Percentiles rank a stretch among this genome's conserved stretches.
These are phyloP conservation scores for Pezicula neosporulosa DNA, from an alignment of 2,329 filamentous ascomycete species.

Conservation along the genomic window DNA sequence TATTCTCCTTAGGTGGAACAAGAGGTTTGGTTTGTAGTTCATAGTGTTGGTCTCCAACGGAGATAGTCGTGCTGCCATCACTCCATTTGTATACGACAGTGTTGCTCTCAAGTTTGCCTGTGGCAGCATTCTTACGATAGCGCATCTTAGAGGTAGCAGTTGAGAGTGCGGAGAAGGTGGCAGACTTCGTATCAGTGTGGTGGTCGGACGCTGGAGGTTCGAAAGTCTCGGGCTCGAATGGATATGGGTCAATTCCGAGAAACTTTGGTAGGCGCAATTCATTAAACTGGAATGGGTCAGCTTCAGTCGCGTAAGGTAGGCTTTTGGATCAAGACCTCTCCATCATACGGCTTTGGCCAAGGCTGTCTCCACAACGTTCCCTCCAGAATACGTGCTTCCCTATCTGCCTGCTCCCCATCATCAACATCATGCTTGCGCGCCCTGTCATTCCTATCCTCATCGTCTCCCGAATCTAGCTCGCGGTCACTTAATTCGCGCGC, in stretches of 20 bases:
- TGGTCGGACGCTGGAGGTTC: slow-evolving; percentile 58
- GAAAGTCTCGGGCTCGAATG: slow-evolving; percentile 65
- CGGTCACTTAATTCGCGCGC: slow-evolving; percentile 50
- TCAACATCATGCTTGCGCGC: slow-evolving; percentile 29
- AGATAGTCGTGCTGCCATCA: slow-evolving; percentile 72
- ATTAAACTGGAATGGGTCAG: slow-evolving; percentile 51
- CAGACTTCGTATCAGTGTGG: slow-evolving; percentile 41
- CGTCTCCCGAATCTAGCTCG: slow-evolving; percentile 59
- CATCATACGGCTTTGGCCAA: slow-evolving; percentile 67
- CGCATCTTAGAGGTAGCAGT: slow-evolving; percentile 64
- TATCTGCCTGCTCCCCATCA: slow-evolving; percentile 39
- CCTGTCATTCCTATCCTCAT: slow-evolving; percentile 61
- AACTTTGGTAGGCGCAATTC: slow-evolving; percentile 70
- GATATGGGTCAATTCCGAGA: slow-evolving; percentile 63
- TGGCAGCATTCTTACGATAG: slow-evolving; percentile 64
- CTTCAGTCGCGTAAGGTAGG: not conserved
- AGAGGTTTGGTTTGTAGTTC: slow-evolving; percentile 69
- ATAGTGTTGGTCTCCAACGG: slow-evolving; percentile 74
- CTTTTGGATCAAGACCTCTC: slow-evolving; percentile 47
- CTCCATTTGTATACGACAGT: slow-evolving; percentile 74
- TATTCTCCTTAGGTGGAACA: slow-evolving; percentile 50
- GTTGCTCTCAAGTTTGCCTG: slow-evolving; percentile 68
- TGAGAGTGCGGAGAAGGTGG: slow-evolving; percentile 50
- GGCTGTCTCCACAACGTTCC: slow-evolving; percentile 66
- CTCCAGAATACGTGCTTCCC: slow-evolving; percentile 55